phyloP scores from a whole-genome alignment of 306 rosid genomes.

The Prunus fruticosa region DNA sequence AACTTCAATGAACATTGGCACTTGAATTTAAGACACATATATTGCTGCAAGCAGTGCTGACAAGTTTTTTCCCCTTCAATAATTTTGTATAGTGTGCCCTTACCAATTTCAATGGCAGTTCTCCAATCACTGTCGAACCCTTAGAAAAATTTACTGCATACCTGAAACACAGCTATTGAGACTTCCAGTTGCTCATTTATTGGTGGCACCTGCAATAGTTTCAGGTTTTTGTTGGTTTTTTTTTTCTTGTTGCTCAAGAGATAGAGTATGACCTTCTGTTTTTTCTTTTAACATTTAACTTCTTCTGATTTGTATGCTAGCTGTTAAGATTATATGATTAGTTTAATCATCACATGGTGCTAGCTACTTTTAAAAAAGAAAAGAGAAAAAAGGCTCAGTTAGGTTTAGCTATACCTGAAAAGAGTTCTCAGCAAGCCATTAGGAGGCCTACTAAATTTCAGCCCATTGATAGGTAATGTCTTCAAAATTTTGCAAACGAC shows the following conservation, averaged over 20 bases:
- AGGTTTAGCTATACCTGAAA: too few relatives aligned
- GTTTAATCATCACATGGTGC: too few relatives aligned
- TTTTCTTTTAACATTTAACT: not conserved
- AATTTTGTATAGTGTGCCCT: slow-evolving; percentile 33
- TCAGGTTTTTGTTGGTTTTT: not conserved
- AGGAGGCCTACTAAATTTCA: too few relatives aligned
- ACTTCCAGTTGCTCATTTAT: not conserved
- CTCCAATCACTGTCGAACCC: slow-evolving; percentile 11
- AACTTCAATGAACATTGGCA: not conserved
- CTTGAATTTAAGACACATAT: slow-evolving; percentile 7
- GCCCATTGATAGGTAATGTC: too few relatives aligned
- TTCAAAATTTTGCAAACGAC: too few relatives aligned
- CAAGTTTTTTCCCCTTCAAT: not conserved
- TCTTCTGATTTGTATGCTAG: too few relatives aligned
- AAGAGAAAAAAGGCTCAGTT: too few relatives aligned
- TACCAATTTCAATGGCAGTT: slow-evolving; percentile 23
- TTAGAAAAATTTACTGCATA: not conserved
- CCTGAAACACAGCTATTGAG: not conserved
- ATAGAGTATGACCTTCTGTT: too few relatives aligned
- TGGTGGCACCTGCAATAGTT: not conserved
- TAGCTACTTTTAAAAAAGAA: too few relatives aligned
- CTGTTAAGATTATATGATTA: too few relatives aligned
- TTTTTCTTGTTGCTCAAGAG: not conserved
- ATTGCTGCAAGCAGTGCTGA: not conserved
- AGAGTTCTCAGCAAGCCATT: too few relatives aligned